These are phyloP conservation scores for Handroanthus guayacan DNA, from an alignment of 257 asterid genomes.

Conservation along the genomic window DNA sequence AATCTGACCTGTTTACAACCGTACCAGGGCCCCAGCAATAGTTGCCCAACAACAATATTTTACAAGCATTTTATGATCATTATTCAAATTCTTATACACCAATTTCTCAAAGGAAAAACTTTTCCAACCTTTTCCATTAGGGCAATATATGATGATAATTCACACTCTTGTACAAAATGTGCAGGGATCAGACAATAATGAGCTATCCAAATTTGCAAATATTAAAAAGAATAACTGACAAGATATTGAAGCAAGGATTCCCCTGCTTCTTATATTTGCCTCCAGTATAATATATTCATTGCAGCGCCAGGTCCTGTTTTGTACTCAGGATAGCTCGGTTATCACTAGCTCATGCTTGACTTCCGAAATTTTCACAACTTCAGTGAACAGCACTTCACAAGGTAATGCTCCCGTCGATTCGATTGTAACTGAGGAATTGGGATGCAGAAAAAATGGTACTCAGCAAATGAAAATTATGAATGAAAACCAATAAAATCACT, in stretches of 20 bases:
- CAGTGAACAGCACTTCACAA: slow-evolving; percentile 69
- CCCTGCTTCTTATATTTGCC: no score
- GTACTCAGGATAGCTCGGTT: slow-evolving; percentile 57
- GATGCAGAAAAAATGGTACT: neutral
- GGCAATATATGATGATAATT: neutral
- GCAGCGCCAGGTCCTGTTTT: neutral
- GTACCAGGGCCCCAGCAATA: no score
- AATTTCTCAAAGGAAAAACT: no score
- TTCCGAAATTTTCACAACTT: slow-evolving; percentile 76
- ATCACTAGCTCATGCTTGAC: slow-evolving; percentile 68
- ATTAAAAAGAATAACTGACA: neutral
- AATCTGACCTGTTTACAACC: no score
- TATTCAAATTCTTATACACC: neutral
- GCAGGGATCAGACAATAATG: neutral
- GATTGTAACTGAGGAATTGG: slow-evolving; percentile 52
- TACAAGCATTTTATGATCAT: neutral
- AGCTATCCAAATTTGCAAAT: neutral
- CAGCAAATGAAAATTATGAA: neutral
- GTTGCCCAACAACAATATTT: no score
- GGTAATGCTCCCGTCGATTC: slow-evolving; percentile 76
- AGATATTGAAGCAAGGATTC: neutral
- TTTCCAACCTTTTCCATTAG: neutral
- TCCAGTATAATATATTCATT: neutral
- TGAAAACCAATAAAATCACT: neutral
- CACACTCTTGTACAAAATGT: no score